A percentile compares a stretch with the other conserved stretches of the same genome.
These are phyloP conservation scores for Diaporthe nobilis DNA, from an alignment of 2,329 filamentous ascomycete species.

Conservation along the genomic window DNA sequence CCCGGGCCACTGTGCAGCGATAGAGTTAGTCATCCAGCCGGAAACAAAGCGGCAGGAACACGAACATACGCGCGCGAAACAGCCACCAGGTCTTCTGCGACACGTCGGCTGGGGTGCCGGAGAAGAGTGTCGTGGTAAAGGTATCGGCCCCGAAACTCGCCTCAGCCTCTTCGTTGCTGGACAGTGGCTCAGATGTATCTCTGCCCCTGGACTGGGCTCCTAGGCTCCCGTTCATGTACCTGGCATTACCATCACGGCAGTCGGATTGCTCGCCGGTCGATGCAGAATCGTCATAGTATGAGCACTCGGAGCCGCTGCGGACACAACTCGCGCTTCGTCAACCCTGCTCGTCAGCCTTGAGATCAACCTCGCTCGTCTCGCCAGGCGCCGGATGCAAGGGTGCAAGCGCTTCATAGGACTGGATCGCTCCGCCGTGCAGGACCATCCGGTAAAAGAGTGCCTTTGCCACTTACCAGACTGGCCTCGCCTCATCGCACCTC, in stretches of 20 bases:
- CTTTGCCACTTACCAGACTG: constrained; percentile 57
- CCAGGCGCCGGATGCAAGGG: not conserved
- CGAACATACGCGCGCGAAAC: constrained; percentile 53
- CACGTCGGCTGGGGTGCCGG: constrained; percentile 43
- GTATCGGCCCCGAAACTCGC: not conserved
- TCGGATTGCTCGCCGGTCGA: constrained; percentile 41
- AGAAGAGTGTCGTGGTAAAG: not conserved
- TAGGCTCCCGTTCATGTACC: not conserved
- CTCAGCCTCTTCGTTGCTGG: not conserved
- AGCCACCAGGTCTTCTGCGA: constrained; percentile 53
- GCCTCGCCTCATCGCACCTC: constrained; percentile 61
- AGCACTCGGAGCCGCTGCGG: constrained; percentile 60
- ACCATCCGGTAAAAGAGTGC: not conserved
- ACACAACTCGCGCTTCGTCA: constrained; percentile 59
- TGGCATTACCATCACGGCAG: not conserved
- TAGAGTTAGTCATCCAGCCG: not conserved
- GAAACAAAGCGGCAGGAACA: not conserved
- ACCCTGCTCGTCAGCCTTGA: not conserved
- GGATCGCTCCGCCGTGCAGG: not conserved
- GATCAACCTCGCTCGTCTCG: not conserved
- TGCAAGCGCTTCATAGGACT: not conserved
- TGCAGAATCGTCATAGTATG: constrained; percentile 46
- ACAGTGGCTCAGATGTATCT: not conserved
- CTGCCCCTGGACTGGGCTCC: not conserved
- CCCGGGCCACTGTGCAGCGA: constrained; percentile 1